Evolutionary conservation across 1,284 basidiomycete genomes (phyloP).

Genomic region (Pyrrhoderma lamaoense): DNA sequence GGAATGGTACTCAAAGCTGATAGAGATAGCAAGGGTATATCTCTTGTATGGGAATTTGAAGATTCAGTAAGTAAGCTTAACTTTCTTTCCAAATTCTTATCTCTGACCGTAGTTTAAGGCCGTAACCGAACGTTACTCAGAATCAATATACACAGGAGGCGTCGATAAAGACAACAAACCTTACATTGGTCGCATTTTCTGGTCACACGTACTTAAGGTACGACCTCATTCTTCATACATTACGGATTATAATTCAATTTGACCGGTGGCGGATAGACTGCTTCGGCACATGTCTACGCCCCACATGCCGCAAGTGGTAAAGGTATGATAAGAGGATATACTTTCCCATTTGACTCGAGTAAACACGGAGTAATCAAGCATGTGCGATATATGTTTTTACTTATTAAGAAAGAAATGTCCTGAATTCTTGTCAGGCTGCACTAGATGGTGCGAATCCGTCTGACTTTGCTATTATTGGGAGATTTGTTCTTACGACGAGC

Average conservation of each 20-base stretch:
- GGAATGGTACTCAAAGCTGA: slow-evolving; percentile 47
- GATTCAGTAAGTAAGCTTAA: slow-evolving; percentile 39
- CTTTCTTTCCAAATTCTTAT: slow-evolving; percentile 5
- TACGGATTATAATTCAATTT: not conserved
- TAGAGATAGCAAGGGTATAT: slow-evolving; percentile 34
- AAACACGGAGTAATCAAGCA: slow-evolving; percentile 67
- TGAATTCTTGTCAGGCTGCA: slow-evolving; percentile 37
- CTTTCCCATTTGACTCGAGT: slow-evolving; percentile 66
- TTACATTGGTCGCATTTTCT: slow-evolving; percentile 68
- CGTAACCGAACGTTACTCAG: slow-evolving; percentile 33
- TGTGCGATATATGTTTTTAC: slow-evolving; percentile 35
- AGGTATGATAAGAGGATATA: slow-evolving; percentile 54
- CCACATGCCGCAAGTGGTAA: slow-evolving; percentile 46
- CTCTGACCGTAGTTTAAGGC: slow-evolving; percentile 24
- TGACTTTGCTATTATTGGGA: slow-evolving; percentile 36
- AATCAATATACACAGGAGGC: slow-evolving; percentile 55
- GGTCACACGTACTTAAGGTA: slow-evolving; percentile 56
- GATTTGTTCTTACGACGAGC: slow-evolving; percentile 61
- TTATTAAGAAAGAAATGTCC: not conserved
- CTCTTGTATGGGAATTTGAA: slow-evolving; percentile 50
- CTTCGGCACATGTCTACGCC: slow-evolving; percentile 52
- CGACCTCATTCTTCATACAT: slow-evolving; percentile 1
- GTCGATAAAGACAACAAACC: slow-evolving; percentile 49
- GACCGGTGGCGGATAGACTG: slow-evolving; percentile 29
- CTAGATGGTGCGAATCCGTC: slow-evolving; percentile 45